Evolutionary conservation across 257 asterid species (phyloP), one percentile per base, ranked within the genome.

Genomic region (Gentiana dahurica): DNA sequence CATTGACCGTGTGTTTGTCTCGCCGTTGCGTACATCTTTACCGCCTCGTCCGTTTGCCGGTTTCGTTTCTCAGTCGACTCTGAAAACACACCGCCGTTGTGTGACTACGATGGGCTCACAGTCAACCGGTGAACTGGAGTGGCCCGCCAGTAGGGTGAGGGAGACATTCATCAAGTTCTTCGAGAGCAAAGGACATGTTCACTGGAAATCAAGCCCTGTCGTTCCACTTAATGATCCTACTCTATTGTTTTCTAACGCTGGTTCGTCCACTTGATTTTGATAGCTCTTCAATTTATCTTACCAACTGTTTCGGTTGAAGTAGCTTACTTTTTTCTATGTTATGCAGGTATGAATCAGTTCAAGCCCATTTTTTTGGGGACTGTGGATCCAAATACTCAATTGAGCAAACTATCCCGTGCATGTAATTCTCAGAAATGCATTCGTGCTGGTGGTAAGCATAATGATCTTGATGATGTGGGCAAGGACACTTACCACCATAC

Each of bases 401-500:
- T 92, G 74, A 84, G 99, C 79, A 82, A 88, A 70, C 81, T 92
- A 53, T 78, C 57, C 8, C 95, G 99, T 59, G 99, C 97, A 63
- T 88, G 95, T 85, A 81, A 88, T 73, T 88, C 95, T 50, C 99
- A 92, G 78, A 92, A 92, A 67, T 88, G 99, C 65, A 92, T 92
- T 58, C 94, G 99, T 41, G 99, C 99, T 11, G 99, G 99, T 51
- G 99, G 99, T 13, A 92, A 92, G 58, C 99, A 92, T 65, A 92
- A 88, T 51, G 99, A 92, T 75, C 89, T 92, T 4, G 99, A 88
- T 68, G 99, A 92, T 65, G 97, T 92, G 56, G 97, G 99, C 47
- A 92, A 92, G 85, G 99, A 92, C 55, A 92, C 99, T 55, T 92
- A 92, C 61, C 99, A 92, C 76, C 99, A 92, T 49, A 92, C 99